These are phyloP conservation scores for Phaffomyces opuntiae DNA, from an alignment of 805 yeast species.

Conservation along the genomic window DNA sequence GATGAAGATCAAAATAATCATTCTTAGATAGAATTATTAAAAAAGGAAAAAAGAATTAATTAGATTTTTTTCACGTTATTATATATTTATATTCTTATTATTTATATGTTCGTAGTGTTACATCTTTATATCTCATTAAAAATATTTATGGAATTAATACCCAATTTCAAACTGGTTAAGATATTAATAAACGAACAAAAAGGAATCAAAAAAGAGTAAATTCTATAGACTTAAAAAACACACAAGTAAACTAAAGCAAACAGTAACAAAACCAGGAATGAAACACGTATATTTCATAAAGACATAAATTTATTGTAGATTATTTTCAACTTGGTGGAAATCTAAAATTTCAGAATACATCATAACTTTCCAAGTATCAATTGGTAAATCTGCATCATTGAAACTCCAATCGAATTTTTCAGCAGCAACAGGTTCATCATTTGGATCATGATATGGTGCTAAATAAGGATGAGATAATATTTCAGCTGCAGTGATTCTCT, in stretches of 20 bases:
- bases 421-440: constrained; percentile 93
- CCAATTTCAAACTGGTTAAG: too few species aligned
- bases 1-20: constrained; percentile 8
- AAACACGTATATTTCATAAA: neutral
- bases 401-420: constrained; percentile 96
- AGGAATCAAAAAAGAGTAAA: too few species aligned
- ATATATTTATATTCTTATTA: too few species aligned
- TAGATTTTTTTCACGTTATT: too few species aligned
- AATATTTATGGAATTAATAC: too few species aligned
- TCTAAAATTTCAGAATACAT: constrained; percentile 96
- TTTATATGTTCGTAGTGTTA: too few species aligned
- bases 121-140: too few species aligned
- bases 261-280: neutral
- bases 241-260: neutral
- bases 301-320: neutral
- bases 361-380: constrained; percentile 98
- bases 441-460: constrained; percentile 94
- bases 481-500: constrained; percentile 87
- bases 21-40: neutral
- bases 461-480: constrained; percentile 87
- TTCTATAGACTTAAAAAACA: neutral
- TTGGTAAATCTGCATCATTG: constrained; percentile 95
- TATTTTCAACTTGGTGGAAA: constrained; percentile 71
- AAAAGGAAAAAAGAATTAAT: too few species aligned
- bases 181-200: too few species aligned